Evolutionary conservation across 805 yeast species (phyloP), one percentile per base, ranked within the genome.

Genomic region (Metschnikowia kunwiensis): DNA sequence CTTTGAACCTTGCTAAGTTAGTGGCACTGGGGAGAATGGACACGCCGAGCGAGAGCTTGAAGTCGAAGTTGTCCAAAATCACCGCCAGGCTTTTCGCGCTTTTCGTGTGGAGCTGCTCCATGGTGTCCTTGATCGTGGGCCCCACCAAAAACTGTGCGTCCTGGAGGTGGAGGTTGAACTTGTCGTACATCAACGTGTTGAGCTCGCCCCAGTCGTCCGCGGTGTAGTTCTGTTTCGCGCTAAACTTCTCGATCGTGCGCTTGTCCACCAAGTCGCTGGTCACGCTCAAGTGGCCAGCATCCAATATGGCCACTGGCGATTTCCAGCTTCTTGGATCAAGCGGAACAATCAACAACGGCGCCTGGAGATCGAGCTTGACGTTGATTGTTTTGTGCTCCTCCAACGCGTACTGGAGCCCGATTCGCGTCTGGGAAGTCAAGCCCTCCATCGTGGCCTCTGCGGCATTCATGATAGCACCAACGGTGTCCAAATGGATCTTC

Each of bases 381-480:
- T 88, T 82, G 39, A 88, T 61, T 0, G 97, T 91, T 55, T 88
- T 89, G 61, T 93, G 99, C 51, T 91, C 96, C 44, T 88, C 95
- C 49, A 94, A 70, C 0, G 96, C 93, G 47, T 93, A 88, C 61
- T 91, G 95, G 14, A 93, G 70, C 0, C 97, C 97, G 44, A 93
- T 73, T 51, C 96, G 70, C 0, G 97, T 93, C 55, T 88, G 96
- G 17, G 80, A 70, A 0, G 97, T 81, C 44, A 93, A 68, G 2
- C 94, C 97, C 53, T 88, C 96, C 40, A 93, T 83, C 0, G 96
- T 89, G 0, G 89, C 86, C 44, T 89, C 96, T 0, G 99, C 98
- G 1, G 96, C 97, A 58, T 78, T 82, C 77, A 93, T 77, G 17
- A 94, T 77, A 7, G 93, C 93, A 24, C 88, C 91, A 15, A 93